A percentile compares a stretch with the other conserved stretches of the same genome.
Conservation (phyloP, 2,329 filamentous ascomycete genomes). For the Calycina herbarum region DNA sequence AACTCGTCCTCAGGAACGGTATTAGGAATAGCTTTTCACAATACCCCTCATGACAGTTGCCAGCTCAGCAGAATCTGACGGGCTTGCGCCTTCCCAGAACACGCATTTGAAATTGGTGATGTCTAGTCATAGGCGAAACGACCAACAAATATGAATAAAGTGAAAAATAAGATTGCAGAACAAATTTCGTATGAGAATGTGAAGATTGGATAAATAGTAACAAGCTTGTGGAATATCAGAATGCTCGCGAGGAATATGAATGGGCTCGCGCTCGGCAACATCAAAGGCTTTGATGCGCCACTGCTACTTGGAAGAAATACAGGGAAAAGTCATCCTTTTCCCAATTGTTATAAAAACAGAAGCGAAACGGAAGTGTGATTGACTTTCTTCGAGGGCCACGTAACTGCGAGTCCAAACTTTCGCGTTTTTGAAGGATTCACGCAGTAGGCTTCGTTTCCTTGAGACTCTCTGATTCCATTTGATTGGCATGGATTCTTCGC, state of each 20-base stretch:
- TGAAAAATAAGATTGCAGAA: not conserved
- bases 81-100: not conserved
- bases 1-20: not conserved
- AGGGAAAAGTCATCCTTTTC: not conserved
- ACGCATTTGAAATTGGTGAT: not conserved
- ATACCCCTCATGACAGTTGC: not conserved
- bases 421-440: not conserved
- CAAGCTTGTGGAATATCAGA: too few relatives aligned
- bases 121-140: not conserved
- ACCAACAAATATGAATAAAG: not conserved
- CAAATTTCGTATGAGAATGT: not conserved
- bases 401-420: not conserved
- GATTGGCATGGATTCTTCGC: too few relatives aligned
- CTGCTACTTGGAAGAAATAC: not conserved
- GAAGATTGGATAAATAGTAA: not conserved
- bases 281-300: too few relatives aligned
- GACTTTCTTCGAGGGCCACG: not conserved
- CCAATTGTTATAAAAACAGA: not conserved
- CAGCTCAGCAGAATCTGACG: not conserved
- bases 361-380: not conserved
- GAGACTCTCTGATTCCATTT: too few relatives aligned
- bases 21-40: too few relatives aligned
- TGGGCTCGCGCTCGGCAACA: too few relatives aligned
- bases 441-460: too few relatives aligned
- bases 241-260: too few relatives aligned